phyloP scores from a whole-genome alignment of 23 red algal species.

The Rhodosorus marinus region DNA sequence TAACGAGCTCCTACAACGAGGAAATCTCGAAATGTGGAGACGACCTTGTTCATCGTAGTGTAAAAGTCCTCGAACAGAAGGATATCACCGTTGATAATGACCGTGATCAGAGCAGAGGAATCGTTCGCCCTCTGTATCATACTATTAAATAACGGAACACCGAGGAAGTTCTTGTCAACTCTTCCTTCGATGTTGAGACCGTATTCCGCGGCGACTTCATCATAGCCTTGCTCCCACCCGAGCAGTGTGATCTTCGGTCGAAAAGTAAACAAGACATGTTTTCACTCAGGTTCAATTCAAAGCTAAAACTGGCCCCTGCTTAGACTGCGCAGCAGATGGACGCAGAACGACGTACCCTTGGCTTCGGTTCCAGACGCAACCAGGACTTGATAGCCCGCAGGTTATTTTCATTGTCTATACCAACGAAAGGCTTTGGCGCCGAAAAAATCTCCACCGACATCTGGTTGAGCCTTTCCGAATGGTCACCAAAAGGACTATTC shows the following conservation, averaged over 20 bases:
- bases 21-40: conserved; percentile 62
- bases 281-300: no score
- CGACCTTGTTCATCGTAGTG: conserved; percentile 54
- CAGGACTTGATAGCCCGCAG: conserved; percentile 77
- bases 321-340: no score
- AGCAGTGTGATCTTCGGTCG: conserved; percentile 54
- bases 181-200: conserved; percentile 48
- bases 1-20: conserved; percentile 85
- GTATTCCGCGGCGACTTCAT: conserved; percentile 45
- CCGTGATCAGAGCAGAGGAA: conserved; percentile 35
- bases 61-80: conserved; percentile 73
- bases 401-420: conserved; percentile 61
- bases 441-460: conserved; percentile 79
- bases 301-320: no score
- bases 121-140: conserved; percentile 76
- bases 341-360: no score
- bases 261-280: no score
- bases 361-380: conserved; percentile 50
- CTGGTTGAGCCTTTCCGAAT: conserved; percentile 20
- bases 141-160: conserved; percentile 89
- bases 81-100: conserved; percentile 96
- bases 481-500: conserved; percentile 42
- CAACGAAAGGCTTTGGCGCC: conserved; percentile 83
- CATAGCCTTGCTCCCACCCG: conserved; percentile 74
- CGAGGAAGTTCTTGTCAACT: conserved; percentile 93